Base-by-base conservation (phyloP, 2,329 filamentous ascomycete genomes). In the Talaromyces marneffei region DNA sequence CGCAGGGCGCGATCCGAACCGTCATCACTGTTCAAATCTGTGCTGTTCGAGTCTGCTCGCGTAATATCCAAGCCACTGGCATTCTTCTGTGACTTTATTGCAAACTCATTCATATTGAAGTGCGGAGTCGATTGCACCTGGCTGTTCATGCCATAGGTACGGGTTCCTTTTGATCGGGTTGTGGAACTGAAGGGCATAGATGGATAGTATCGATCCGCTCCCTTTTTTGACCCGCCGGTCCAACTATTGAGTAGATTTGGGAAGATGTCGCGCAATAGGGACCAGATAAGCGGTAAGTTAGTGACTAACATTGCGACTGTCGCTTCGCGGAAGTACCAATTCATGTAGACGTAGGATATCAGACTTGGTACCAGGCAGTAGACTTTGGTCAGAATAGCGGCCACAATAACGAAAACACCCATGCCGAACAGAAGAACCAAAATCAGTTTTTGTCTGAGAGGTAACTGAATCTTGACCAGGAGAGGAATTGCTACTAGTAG, bases 211-310 rank as follows among this genome's bases (percentile, higher is more conserved):
- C 70, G 68, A 23, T 74, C 71, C 9, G 72, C 71, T 18, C 62
- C 67, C 27, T 69, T 67, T 57, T 69, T 72, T 16, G 74, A 76
- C 29, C 72, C 73, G 2, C 74, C 74, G 10, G 72, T 74, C 74
- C 74, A 76, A 62, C 72, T 75, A 64, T 72, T 74, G 63, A 76
- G 68, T 31, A 60, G 16, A 1, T 67, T 68, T 2, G 74, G 75
- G 71, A 83, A 83, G 20, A 81, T 66, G 57, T 81, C 78, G 16
- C 79, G 74, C 7, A 83, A 67, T 2, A 83, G 73, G 1, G 80
- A 80, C 80, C 80, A 83, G 12, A 80, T 76, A 44, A 80, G 78
- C 0, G 80, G 80, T 1, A 83, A 68, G 61, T 82, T 83, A 62
- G 80, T 81, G 18, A 83, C 80, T 1, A 82, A 70, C 33, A 79